Percentiles rank a stretch among this genome's conserved stretches.
Evolutionary conservation across 1,284 basidiomycete species (phyloP).

Genomic region (Tausonia pullulans): DNA sequence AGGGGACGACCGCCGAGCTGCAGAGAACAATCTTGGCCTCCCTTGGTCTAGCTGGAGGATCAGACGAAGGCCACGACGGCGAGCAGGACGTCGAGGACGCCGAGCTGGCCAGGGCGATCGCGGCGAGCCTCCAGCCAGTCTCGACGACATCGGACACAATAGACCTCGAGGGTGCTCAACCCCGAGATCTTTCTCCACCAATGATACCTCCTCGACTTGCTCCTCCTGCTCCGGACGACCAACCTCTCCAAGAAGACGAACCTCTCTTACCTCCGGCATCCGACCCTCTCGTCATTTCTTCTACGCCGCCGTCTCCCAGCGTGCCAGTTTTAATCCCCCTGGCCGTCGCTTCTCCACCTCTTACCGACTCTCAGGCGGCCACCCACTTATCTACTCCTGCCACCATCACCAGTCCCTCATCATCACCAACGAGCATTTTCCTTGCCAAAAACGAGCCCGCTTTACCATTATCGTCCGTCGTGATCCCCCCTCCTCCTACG

Average conservation of each 20-base stretch:
- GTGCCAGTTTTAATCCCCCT: background rate
- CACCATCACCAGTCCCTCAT: background rate
- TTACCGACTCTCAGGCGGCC: too few species aligned
- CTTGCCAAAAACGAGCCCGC: background rate
- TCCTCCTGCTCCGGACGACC: too few species aligned
- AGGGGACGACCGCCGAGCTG: background rate
- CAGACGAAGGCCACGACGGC: background rate
- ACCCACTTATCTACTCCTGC: background rate
- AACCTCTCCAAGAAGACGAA: background rate
- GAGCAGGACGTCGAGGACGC: background rate
- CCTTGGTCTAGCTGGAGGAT: background rate
- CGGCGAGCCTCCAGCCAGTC: background rate
- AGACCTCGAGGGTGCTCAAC: too few species aligned
- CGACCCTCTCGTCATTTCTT: background rate
- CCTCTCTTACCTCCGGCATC: background rate
- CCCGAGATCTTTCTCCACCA: too few species aligned
- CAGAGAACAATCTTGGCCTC: constrained; percentile 1
- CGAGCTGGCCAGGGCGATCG: background rate
- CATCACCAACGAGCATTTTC: background rate
- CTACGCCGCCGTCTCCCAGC: background rate
- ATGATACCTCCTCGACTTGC: background rate
- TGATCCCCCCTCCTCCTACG: background rate
- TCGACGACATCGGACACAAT: background rate
- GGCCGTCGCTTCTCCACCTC: background rate
- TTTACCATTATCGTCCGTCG: too few species aligned